Evolutionary conservation across 768 basidiomycete genomes (phyloP).

Genomic region (Sarcodon sp.): DNA sequence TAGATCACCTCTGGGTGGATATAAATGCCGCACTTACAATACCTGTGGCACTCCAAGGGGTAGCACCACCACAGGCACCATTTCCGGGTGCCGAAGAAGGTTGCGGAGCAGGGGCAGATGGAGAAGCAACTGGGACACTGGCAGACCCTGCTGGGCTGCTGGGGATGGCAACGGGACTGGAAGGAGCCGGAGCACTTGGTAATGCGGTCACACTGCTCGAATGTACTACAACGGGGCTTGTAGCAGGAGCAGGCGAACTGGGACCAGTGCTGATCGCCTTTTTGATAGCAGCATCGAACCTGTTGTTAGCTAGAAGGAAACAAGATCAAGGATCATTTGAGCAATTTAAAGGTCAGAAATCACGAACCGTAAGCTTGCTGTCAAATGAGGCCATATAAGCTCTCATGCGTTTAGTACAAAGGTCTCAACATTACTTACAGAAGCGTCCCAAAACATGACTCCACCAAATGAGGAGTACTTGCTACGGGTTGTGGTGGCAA

Average conservation of each 20-base stretch:
- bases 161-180: no score
- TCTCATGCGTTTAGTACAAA: no score
- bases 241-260: constrained; percentile 3
- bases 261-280: constrained; percentile 19
- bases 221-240: constrained; percentile 11
- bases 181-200: no score
- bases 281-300: constrained; percentile 30
- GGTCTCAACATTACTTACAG: constrained; percentile 25
- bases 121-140: no score
- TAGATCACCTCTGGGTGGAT: not conserved
- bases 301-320: constrained; percentile 22
- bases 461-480: constrained; percentile 57
- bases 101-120: constrained; percentile 14
- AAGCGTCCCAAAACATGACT: constrained; percentile 31
- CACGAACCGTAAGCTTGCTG: constrained; percentile 12
- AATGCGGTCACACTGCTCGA: not conserved
- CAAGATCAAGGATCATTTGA: not conserved
- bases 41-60: constrained; percentile 21
- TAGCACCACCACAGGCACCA: constrained; percentile 25
- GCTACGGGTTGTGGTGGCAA: constrained; percentile 35
- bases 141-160: no score
- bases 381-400: no score
- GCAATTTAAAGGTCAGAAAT: not conserved
- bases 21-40: constrained; percentile 19
- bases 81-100: constrained; percentile 15